Conservation (phyloP, 495 filamentous ascomycete genomes). For the Amorphotheca resinae region DNA sequence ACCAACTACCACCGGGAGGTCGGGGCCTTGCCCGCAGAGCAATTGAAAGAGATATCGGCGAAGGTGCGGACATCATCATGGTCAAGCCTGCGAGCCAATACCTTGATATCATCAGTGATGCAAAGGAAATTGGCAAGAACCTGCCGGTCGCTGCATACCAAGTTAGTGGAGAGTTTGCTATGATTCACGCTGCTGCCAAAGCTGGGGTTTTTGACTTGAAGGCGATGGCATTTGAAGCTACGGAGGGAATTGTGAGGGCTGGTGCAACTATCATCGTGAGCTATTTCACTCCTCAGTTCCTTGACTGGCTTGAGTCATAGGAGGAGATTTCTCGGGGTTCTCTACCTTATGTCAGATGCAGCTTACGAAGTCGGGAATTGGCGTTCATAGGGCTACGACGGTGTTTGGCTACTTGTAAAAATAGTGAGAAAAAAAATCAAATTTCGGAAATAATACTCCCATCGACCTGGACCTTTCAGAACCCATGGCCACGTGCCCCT, state of each 20-base stretch:
- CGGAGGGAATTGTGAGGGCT: slow-evolving; percentile 83
- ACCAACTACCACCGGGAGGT: slow-evolving; percentile 86
- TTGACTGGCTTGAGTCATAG: slow-evolving; percentile 61
- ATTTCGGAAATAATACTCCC: too few relatives aligned
- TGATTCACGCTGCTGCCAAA: slow-evolving; percentile 93
- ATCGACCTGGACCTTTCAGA: too few relatives aligned
- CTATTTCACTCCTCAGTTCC: slow-evolving; percentile 89
- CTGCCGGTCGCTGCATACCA: slow-evolving; percentile 92
- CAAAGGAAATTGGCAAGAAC: slow-evolving; percentile 82
- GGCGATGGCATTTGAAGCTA: slow-evolving; percentile 87
- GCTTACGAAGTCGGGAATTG: too few relatives aligned
- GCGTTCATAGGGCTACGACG: too few relatives aligned
- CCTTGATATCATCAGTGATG: slow-evolving; percentile 91
- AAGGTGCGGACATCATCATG: slow-evolving; percentile 98
- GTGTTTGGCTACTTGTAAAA: too few relatives aligned
- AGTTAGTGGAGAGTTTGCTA: slow-evolving; percentile 92
- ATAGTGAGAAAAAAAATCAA: too few relatives aligned
- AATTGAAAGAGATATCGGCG: slow-evolving; percentile 76
- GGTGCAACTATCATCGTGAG: slow-evolving; percentile 84
- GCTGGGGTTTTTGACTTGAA: slow-evolving; percentile 97
- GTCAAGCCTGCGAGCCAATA: slow-evolving; percentile 93
- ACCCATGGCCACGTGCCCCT: too few relatives aligned
- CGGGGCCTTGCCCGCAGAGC: slow-evolving; percentile 88
- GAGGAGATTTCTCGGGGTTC: too few relatives aligned
- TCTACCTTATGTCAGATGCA: too few relatives aligned